A percentile compares a stretch with the other conserved stretches of the same genome.
Evolutionary conservation across 225 moss, liverwort and hornwort genomes (phyloP).

Genomic region (Bryum argenteum): DNA sequence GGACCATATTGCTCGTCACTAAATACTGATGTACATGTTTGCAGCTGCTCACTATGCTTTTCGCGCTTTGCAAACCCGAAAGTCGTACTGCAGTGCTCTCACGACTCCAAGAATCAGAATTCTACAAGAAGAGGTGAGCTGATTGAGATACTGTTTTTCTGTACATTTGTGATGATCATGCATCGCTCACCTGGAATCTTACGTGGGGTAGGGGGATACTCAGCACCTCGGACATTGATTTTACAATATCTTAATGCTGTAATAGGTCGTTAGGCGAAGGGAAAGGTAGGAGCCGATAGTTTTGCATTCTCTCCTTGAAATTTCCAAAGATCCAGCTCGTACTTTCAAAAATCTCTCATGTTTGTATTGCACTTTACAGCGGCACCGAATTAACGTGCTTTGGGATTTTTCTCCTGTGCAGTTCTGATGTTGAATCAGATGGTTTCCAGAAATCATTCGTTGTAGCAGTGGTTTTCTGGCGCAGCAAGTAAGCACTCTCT

Average conservation of each 20-base stretch:
- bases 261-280: neutral
- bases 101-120: conserved; percentile 41
- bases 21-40: conserved; percentile 18
- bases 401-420: conserved; percentile 28
- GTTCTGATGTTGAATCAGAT: conserved; percentile 19
- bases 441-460: conserved; percentile 33
- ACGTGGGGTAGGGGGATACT: neutral
- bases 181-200: conserved; percentile 21
- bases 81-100: conserved; percentile 40
- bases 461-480: conserved; percentile 53
- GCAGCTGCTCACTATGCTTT: conserved; percentile 53
- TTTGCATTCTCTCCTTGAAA: conserved; percentile 20
- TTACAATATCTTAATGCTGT: conserved; percentile 1
- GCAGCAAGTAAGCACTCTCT: conserved; percentile 43
- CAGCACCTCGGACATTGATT: conserved; percentile 5
- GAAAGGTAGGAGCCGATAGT: neutral
- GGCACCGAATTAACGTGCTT: neutral
- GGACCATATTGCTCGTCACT: conserved; percentile 4
- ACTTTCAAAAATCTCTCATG: neutral
- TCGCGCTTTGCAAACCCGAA: conserved; percentile 48
- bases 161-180: conserved; percentile 3
- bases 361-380: conserved; percentile 3
- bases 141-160: conserved; percentile 13
- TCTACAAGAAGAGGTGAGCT: conserved; percentile 46
- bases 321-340: neutral